Base-by-base conservation (phyloP, 371 early-diverging fungal genomes). In the Mucor circinelloides region DNA sequence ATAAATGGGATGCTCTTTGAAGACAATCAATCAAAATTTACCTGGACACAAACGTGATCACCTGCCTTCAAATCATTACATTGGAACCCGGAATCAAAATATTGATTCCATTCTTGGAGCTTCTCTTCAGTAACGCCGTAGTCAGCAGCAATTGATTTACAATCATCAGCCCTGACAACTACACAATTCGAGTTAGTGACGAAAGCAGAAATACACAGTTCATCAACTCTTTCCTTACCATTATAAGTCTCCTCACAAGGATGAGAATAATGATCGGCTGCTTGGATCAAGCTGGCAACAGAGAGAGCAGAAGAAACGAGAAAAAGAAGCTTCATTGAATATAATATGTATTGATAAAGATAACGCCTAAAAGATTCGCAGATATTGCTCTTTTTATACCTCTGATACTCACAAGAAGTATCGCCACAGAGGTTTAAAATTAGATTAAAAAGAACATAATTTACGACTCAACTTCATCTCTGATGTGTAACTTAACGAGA, bases 201-300 rank as follows among this genome's bases (percentile, higher is more conserved):
- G 4, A 12, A 8, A 34, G 13, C 6, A 60, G 15, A 42, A 8
- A 13, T 30, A 12, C 10, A 42, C 7, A 6, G 17, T 27, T 23
- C 13, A 0, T 15, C 2, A n/a, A 8, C 21, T 0, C 25, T 23
- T 2, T 40, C 3, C 50, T 7, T 52, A 63, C 63, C 54, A 25
- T 15, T 23, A 31, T 46, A 17, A 21, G 63, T 63, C 34, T 63
- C 46, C n/a, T 52, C 52, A 36, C 63, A 63, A 28, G 63, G 38
- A 36, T 31, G 52, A 38, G 63, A 10, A 8, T 34, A 52, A 36
- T 52, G 63, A 28, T 56, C 56, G n/a, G 8, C 27, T 7, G 63
- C 63, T 34, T 63, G 63, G 6, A 31, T 21, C 15, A 48, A 27
- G 15, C 50, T 21, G 13, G 46, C 46, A 21, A 61, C 27, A 7